phyloP scores from a whole-genome alignment of 257 asterid species.

The Ocimum tenuiflorum region DNA sequence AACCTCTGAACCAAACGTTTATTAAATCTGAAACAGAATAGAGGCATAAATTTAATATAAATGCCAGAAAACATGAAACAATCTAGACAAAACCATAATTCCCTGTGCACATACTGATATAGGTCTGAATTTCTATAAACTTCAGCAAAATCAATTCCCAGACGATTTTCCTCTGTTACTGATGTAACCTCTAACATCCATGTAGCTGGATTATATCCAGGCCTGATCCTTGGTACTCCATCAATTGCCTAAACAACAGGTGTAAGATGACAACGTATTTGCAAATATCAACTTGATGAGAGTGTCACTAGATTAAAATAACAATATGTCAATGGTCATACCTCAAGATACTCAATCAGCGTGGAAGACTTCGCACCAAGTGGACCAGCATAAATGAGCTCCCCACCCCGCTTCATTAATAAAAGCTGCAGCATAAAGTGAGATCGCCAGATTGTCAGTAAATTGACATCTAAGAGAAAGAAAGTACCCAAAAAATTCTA shows the following conservation, averaged over 20 bases:
- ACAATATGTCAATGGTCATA: conserved; percentile 17
- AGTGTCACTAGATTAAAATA: conserved; percentile 2
- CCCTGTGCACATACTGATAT: conserved; percentile 44
- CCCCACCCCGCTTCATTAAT: conserved; percentile 93
- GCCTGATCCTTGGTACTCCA: conserved; percentile 64
- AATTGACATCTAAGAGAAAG: background rate
- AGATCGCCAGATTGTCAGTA: conserved; percentile 22
- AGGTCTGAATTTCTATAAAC: conserved; percentile 63
- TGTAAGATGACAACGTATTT: conserved; percentile 3
- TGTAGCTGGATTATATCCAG: conserved; percentile 90
- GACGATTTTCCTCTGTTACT: conserved; percentile 60
- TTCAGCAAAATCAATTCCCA: conserved; percentile 90
- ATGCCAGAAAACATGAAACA: background rate
- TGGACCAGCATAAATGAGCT: conserved; percentile 88
- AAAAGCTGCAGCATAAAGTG: conserved; percentile 54
- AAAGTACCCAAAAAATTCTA: background rate
- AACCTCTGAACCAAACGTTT: conserved; percentile 73
- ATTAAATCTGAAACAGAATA: conserved; percentile 45
- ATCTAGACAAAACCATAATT: background rate
- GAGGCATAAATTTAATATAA: background rate
- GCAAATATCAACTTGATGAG: conserved; percentile 5
- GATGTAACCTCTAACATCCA: conserved; percentile 96
- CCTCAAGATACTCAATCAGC: conserved; percentile 85
- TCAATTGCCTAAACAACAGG: conserved; percentile 50
- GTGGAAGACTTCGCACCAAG: conserved; percentile 80